phyloP scores from a whole-genome alignment of 1,139 yeast species.

The Yamadazyma membranifaciens region DNA sequence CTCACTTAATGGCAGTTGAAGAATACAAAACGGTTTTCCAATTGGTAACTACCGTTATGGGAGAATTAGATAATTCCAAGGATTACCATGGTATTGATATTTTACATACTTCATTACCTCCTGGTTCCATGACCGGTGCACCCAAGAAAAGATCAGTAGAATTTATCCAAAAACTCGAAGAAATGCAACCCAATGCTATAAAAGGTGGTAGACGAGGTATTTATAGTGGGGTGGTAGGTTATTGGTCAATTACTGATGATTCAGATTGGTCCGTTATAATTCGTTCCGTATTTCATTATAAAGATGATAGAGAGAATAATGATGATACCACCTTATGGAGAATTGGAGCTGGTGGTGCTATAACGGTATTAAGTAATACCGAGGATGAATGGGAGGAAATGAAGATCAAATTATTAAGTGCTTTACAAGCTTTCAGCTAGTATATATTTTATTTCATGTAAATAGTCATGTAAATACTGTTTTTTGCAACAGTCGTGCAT shows the following conservation, averaged over 20 bases:
- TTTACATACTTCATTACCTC: constrained; percentile 78
- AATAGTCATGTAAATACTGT: constrained; percentile 3
- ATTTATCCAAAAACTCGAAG: constrained; percentile 57
- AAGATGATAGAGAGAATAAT: constrained; percentile 41
- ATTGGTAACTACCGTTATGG: constrained; percentile 84
- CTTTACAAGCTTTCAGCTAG: constrained; percentile 57
- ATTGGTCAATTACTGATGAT: constrained; percentile 85
- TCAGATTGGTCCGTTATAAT: constrained; percentile 98
- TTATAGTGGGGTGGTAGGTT: constrained; percentile 94
- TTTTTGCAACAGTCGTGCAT: constrained; percentile 4
- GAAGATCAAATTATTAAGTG: constrained; percentile 76
- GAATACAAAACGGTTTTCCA: constrained; percentile 91
- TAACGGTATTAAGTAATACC: constrained; percentile 80
- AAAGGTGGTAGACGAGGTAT: constrained; percentile 66
- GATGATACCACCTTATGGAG: constrained; percentile 53
- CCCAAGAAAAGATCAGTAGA: constrained; percentile 94
- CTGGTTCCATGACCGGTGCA: constrained; percentile 99
- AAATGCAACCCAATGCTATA: constrained; percentile 39
- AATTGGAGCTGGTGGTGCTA: constrained; percentile 98
- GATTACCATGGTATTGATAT: constrained; percentile 72
- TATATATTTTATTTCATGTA: not conserved
- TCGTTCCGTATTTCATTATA: constrained; percentile 74
- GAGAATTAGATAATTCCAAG: constrained; percentile 41
- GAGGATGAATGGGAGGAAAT: constrained; percentile 93
- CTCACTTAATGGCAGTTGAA: constrained; percentile 86